Base-by-base conservation (phyloP, 441 rosid species). In the Pelargonium cotyledonis region DNA sequence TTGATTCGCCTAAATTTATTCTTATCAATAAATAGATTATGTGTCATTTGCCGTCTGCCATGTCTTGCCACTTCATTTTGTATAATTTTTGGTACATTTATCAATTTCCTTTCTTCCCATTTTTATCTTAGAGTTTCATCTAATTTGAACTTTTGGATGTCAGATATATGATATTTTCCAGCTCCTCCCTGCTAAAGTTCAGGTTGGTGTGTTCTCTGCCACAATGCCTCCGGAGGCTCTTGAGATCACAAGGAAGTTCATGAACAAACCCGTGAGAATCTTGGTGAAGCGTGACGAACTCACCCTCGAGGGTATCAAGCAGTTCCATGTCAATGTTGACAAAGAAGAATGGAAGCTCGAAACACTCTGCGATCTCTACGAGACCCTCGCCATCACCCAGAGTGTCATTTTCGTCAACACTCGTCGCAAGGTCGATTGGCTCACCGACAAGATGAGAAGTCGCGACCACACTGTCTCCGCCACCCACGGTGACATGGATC, bases 321-420 rank as follows among this genome's bases (percentile, higher is more conserved):
- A 90, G 80, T 90, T 89, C 68, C 72, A 89, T 65, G 96, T 89
- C 18, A 86, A 88, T 23, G 89, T 89, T 0, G 93, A 89, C 19
- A 85, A 88, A 79, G 96, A 90, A 72, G 96, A 90, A 15, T 90
- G 93, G 96, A 88, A 90, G 82, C 89, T 90, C 0, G 96, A 90
- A 81, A 90, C 91, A 5, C 88, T 90, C 4, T 90, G 96, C 9
- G 93, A 90, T 79, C 86, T 88, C n/a, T 90, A 90, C 46, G 93
- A 91, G 80, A 88, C 92, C 38, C 69, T 87, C 8, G 95, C 95
- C 68, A 87, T 87, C 65, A 85, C 95, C 53, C 95, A 87, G 75
- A 87, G 95, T 64, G 92, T 89, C 69, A 89, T 89, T 74, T 89
- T 89, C 53, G 90, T 87, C 9, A 89, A 89, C 81, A 89, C 92